phyloP scores from a whole-genome alignment of 331 rosid genomes.

The Stylosanthes scabra region DNA sequence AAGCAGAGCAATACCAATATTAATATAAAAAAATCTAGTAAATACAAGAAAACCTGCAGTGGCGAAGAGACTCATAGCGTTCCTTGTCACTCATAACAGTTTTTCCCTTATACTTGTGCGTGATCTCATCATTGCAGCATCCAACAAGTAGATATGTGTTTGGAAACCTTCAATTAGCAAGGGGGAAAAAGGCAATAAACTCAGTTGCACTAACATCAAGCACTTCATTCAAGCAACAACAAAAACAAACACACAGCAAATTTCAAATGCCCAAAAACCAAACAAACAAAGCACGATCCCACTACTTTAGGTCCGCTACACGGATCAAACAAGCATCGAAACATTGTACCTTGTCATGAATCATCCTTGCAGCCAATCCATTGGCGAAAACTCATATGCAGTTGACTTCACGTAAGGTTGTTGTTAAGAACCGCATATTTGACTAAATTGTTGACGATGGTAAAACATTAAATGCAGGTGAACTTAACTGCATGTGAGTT shows the following conservation, averaged over 20 bases:
- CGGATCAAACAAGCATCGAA: no score
- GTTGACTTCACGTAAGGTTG: no score
- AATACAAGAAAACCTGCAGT: slow-evolving; percentile 72
- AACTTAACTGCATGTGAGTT: no score
- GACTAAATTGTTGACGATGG: no score
- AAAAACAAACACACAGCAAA: slow-evolving; percentile 1
- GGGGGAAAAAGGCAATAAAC: slow-evolving; percentile 1
- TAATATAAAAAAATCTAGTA: not conserved
- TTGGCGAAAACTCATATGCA: no score
- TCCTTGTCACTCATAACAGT: slow-evolving; percentile 92
- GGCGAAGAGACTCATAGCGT: slow-evolving; percentile 98
- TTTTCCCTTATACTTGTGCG: slow-evolving; percentile 87
- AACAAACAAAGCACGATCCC: not conserved
- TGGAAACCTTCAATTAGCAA: slow-evolving; percentile 71
- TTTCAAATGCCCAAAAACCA: not conserved
- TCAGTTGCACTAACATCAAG: not conserved
- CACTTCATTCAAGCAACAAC: slow-evolving; percentile 23
- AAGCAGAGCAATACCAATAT: slow-evolving; percentile 6
- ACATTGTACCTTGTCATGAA: no score
- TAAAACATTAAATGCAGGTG: no score
- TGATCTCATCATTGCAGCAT: slow-evolving; percentile 87
- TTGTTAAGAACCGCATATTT: no score
- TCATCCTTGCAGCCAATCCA: no score
- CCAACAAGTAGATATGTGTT: slow-evolving; percentile 92
- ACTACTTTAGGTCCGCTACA: no score